These are phyloP conservation scores for Nevesoporus exiguus DNA, from an alignment of 768 basidiomycete genomes.

Conservation along the genomic window DNA sequence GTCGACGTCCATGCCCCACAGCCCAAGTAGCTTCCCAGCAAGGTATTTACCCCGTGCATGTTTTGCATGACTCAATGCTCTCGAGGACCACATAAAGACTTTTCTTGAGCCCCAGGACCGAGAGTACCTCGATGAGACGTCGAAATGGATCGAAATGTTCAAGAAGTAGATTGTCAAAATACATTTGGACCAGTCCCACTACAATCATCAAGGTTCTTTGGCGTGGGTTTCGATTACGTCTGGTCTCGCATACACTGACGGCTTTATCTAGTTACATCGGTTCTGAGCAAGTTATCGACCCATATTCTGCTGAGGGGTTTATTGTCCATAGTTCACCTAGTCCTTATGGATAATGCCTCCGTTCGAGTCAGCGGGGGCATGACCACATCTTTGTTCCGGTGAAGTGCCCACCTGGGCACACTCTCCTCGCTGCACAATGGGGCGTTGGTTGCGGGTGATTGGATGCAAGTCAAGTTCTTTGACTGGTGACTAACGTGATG, in stretches of 20 bases:
- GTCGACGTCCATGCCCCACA: constrained; percentile 93
- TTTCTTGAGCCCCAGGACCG: constrained; percentile 22
- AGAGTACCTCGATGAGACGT: constrained; percentile 33
- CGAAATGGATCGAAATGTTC: constrained; percentile 49
- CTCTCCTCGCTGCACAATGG: constrained; percentile 95
- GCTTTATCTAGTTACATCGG: constrained; percentile 68
- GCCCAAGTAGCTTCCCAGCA: constrained; percentile 97
- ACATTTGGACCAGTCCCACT: constrained; percentile 86
- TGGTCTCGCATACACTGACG: neutral
- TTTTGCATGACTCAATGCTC: constrained; percentile 69
- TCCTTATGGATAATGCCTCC: neutral
- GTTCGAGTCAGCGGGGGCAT: constrained; percentile 85
- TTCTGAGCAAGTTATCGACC: constrained; percentile 95
- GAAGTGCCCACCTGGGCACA: constrained; percentile 91
- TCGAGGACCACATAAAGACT: constrained; percentile 46
- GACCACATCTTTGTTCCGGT: constrained; percentile 87
- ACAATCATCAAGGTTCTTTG: constrained; percentile 95
- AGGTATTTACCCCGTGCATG: constrained; percentile 85
- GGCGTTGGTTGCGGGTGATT: constrained; percentile 85
- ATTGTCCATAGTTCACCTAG: neutral
- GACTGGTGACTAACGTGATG: constrained; percentile 65
- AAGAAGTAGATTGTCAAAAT: constrained; percentile 64
- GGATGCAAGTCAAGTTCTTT: constrained; percentile 88
- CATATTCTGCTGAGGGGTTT: constrained; percentile 85
- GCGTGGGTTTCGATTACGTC: constrained; percentile 44